These are phyloP conservation scores for Solanum tarapatanum DNA, from an alignment of 257 asterid species.

Conservation along the genomic window DNA sequence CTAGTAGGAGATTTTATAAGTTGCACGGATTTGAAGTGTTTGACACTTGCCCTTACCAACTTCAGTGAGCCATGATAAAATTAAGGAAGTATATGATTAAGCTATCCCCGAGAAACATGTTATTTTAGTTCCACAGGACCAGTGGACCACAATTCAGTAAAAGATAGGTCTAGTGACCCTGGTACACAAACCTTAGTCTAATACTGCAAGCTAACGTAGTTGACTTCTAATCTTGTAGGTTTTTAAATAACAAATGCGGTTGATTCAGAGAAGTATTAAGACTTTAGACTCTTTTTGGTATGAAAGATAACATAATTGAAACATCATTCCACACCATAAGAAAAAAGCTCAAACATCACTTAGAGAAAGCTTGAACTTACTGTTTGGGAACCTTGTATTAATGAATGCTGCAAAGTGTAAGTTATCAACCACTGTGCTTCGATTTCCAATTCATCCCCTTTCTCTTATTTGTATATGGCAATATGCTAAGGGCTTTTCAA, in stretches of 20 bases:
- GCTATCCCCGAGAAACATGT: background rate
- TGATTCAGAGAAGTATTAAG: background rate
- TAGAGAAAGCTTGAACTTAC: background rate
- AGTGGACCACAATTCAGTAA: background rate
- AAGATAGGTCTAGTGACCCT: background rate
- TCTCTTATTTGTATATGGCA: background rate
- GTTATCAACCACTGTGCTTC: background rate
- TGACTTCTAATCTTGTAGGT: background rate
- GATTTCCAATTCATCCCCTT: background rate
- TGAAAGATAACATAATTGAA: background rate
- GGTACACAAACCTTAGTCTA: background rate
- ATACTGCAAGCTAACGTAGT: background rate
- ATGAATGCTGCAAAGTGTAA: background rate
- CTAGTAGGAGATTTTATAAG: background rate
- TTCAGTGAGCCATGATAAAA: background rate
- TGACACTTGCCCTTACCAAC: background rate
- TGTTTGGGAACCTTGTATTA: background rate
- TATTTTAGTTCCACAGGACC: background rate
- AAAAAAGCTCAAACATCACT: background rate
- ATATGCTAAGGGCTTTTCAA: background rate
- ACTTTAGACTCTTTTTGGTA: background rate
- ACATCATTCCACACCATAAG: background rate
- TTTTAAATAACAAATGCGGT: background rate
- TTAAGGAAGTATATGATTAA: background rate
- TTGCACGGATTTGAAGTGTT: background rate